Evolutionary conservation across 2,329 filamentous ascomycete species (phyloP), one percentile per base, ranked within the genome.

Genomic region (Diplodia seriata): DNA sequence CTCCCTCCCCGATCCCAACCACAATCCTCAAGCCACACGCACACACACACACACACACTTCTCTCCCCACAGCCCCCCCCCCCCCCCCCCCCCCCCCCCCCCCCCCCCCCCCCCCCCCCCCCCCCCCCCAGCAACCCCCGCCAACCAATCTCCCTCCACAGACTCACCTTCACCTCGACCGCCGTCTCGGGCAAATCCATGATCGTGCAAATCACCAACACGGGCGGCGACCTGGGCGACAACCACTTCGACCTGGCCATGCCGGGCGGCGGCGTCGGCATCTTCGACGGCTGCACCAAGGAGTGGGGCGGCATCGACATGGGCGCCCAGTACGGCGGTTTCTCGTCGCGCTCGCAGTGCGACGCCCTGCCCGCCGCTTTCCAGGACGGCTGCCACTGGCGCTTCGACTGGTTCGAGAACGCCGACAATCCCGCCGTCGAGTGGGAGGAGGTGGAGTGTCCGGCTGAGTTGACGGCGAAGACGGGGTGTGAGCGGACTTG

Each of bases 371-470:
- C 87, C 0, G 77, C 74, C 47, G 78, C 81, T 47, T 80, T 89
- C 63, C 84, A 86, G 79, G 79, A 77, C 11, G 87, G 87, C 9
- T 89, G 87, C 78, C 80, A 84, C 75, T 90, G 87, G 85, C 85
- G 87, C 69, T 90, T 89, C 73, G 85, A 89, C 79, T 89, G 86
- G 86, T 88, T 89, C 77, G 73, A 81, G 70, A 83, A 84, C 70
- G 82, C 86, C 59, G 85, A 88, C 74, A 89, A 88, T 77, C 86
- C 86, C 7, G 73, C 72, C 33, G 83, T 89, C 66, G 80, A 77
- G 66, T 89, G 86, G 77, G 78, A 81, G 76, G 81, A 85, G 76
- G 86, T 89, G 14, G 79, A 82, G 70, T 88, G 86, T 76, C 86
- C 85, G 15, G 76, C 80, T 43, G 83, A 78, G 53, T 72, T 88